These are phyloP conservation scores for Dicorynia guianensis DNA, from an alignment of 306 rosid species.

Conservation along the genomic window DNA sequence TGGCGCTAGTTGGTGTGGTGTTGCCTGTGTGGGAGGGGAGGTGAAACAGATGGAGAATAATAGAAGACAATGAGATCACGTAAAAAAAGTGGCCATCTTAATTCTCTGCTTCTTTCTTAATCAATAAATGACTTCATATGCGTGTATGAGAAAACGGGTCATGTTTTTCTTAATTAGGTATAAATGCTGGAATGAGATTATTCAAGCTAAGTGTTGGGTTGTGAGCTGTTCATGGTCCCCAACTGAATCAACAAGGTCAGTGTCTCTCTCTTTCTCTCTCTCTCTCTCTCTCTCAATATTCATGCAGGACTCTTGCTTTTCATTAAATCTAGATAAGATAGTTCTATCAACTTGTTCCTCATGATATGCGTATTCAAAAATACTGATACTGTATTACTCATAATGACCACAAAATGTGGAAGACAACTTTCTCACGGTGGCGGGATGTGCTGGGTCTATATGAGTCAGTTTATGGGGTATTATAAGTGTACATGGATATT, in stretches of 20 bases:
- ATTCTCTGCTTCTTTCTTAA: conserved; percentile 22
- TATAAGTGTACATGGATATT: too few relatives aligned
- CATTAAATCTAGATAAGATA: conserved; percentile 28
- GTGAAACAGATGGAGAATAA: too few relatives aligned
- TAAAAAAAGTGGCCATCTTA: background rate
- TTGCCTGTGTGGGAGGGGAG: background rate
- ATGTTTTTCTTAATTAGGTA: conserved; percentile 44
- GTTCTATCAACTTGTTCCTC: conserved; percentile 40
- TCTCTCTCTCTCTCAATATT: conserved; percentile 40
- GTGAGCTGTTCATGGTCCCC: conserved; percentile 53
- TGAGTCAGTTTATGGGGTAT: too few relatives aligned
- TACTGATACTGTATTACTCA: too few relatives aligned
- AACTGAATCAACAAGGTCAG: conserved; percentile 38
- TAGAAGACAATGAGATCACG: conserved; percentile 21
- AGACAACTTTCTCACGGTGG: too few relatives aligned
- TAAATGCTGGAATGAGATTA: conserved; percentile 40
- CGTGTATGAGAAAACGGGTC: background rate
- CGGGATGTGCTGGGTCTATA: too few relatives aligned
- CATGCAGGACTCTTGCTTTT: conserved; percentile 32
- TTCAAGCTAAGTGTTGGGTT: conserved; percentile 14
- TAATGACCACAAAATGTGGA: too few relatives aligned
- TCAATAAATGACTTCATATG: conserved; percentile 46
- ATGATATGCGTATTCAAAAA: background rate
- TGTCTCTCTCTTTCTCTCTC: conserved; percentile 34
- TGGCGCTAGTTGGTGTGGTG: background rate